Evolutionary conservation across 768 basidiomycete genomes (phyloP), one percentile per base, ranked within the genome.

Genomic region (Suillus spraguei): DNA sequence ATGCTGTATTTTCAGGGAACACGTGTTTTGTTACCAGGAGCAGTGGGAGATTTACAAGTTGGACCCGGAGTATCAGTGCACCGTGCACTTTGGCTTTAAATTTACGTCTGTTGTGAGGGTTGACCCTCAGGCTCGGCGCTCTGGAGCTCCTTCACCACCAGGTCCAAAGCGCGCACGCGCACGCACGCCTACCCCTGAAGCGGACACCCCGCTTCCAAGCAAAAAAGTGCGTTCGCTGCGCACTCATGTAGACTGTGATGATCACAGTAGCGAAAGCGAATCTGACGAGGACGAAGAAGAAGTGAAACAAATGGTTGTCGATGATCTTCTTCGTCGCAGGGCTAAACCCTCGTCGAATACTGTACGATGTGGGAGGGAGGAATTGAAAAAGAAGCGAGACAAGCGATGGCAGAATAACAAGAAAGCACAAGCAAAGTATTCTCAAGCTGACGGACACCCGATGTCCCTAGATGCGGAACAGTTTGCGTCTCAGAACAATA

Each of bases 31-130:
- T 70, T 83, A 84, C 22, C 89, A 89, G 71, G 90, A 93, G 41
- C 91, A 92, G 72, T 94, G 92, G 92, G 92, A 94, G 65, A 87
- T 93, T 35, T 88, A 92, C 77, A 93, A 92, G 70, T 81, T 94
- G 9, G 92, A 94, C 70, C 86, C 88, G 3, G 73, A 75, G n/a
- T 93, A 93, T 67, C 82, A 84, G 28, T 94, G 91, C 70, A 74
- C 77, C 63, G 85, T 91, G 10, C 82, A 76, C 38, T 71, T 72
- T 39, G 74, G 76, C 60, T 82, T 84, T 10, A 73, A 77, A 54
- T 70, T 69, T 39, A 62, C 76, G 22, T 63, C 70, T 17, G 62
- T 76, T 39, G 65, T 59, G 49, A 65, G 63, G 65, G 61, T 69
- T 39, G 69, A 75, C 33, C 46, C 49, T 4, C 50, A 63, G 24